Evolutionary conservation across 495 filamentous ascomycete species (phyloP).

Genomic region (Hyaloscypha bicolor): DNA sequence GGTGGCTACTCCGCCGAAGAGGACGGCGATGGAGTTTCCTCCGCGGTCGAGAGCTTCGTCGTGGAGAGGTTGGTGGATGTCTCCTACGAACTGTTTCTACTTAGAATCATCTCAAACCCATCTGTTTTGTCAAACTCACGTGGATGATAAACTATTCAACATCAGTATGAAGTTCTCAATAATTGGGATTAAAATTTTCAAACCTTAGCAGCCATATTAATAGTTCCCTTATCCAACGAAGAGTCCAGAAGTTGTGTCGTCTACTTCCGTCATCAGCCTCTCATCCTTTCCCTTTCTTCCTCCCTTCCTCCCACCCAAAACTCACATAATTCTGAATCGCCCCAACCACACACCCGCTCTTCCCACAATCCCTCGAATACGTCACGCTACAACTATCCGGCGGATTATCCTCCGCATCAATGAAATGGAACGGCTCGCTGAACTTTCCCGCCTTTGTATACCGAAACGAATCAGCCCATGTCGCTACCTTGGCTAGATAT

Average conservation of each 20-base stretch:
- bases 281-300: background rate
- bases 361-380: constrained; percentile 62
- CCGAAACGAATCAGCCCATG: constrained; percentile 63
- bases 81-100: constrained; percentile 28
- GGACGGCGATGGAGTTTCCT: constrained; percentile 62
- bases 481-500: constrained; percentile 60
- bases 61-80: constrained; percentile 67
- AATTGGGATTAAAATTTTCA: background rate
- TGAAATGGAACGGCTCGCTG: constrained; percentile 64
- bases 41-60: constrained; percentile 58
- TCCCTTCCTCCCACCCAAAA: background rate
- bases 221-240: background rate
- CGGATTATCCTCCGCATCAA: constrained; percentile 69
- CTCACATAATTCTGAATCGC: constrained; percentile 59
- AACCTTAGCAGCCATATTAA: constrained; percentile 31
- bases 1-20: constrained; percentile 51
- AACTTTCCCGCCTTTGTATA: constrained; percentile 44
- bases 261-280: constrained; percentile 10
- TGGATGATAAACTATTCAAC: constrained; percentile 30
- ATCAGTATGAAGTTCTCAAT: constrained; percentile 6
- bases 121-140: constrained; percentile 17
- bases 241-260: constrained; percentile 23
- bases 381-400: constrained; percentile 60
- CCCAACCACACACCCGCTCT: constrained; percentile 61
- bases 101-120: background rate